Evolutionary conservation across 176 grass and related monocot genomes (phyloP).

Genomic region (Oryza australiensis): DNA sequence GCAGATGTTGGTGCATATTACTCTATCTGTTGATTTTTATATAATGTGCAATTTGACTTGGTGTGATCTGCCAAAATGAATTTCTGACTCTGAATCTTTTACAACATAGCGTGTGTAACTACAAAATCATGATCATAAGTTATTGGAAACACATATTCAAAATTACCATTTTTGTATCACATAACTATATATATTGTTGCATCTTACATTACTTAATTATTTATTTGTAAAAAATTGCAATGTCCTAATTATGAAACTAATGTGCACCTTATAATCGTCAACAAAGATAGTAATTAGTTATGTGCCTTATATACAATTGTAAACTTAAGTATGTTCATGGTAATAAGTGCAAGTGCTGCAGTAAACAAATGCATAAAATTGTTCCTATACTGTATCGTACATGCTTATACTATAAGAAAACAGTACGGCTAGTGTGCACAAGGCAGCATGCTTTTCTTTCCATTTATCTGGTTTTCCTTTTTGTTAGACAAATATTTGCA

Average conservation of each 20-base stretch:
- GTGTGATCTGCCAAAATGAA: background rate
- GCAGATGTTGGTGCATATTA: background rate
- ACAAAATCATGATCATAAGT: background rate
- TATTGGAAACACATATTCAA: background rate
- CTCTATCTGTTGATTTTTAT: background rate
- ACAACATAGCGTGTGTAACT: background rate
- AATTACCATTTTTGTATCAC: background rate
- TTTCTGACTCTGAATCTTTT: background rate
- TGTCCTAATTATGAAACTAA: background rate
- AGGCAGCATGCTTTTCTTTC: constrained; percentile 9
- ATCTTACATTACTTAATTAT: background rate
- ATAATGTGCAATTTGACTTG: background rate
- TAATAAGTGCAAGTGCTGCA: background rate
- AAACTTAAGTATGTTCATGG: constrained; percentile 12
- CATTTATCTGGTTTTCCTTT: constrained; percentile 20
- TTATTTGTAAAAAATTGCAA: background rate
- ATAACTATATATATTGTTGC: background rate
- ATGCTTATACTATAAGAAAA: constrained; percentile 12
- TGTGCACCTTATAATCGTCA: background rate
- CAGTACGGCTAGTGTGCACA: constrained; percentile 4
- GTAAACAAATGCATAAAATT: background rate
- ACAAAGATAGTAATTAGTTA: background rate
- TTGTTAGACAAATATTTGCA: constrained; percentile 21
- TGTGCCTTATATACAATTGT: background rate
- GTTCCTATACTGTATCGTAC: background rate